phyloP scores from a whole-genome alignment of 1,284 basidiomycete species.

The Stygiomarasmius scandens region DNA sequence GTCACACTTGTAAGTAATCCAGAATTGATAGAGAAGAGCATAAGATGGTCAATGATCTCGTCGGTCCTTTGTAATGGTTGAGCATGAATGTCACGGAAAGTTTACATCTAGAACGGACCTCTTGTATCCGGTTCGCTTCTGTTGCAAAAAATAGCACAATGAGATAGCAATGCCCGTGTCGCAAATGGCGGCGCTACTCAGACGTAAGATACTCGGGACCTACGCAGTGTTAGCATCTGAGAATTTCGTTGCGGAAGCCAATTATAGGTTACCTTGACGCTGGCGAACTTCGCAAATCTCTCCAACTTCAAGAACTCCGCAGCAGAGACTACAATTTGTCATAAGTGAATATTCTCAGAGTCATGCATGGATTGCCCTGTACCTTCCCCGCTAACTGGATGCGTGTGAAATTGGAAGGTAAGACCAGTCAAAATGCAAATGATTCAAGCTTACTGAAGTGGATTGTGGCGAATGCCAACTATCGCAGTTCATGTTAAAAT shows the following conservation, averaged over 20 bases:
- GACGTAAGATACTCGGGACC: constrained; percentile 31
- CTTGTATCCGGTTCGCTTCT: constrained; percentile 34
- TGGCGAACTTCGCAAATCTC: constrained; percentile 23
- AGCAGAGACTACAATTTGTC: constrained; percentile 25
- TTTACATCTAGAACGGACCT: constrained; percentile 19
- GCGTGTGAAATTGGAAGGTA: background rate
- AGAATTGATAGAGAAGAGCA: constrained; percentile 34
- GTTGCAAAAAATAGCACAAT: constrained; percentile 31
- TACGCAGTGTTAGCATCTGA: constrained; percentile 9
- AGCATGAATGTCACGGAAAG: background rate
- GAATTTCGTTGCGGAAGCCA: too few species aligned
- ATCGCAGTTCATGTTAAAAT: background rate
- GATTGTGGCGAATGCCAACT: constrained; percentile 27
- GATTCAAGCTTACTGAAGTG: constrained; percentile 28
- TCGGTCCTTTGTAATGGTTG: constrained; percentile 25
- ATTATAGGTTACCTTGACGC: constrained; percentile 32
- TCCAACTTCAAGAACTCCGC: constrained; percentile 29
- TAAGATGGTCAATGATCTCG: constrained; percentile 34
- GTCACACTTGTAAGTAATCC: constrained; percentile 31
- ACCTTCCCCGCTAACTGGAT: constrained; percentile 33
- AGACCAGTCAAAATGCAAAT: background rate
- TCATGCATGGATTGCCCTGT: background rate
- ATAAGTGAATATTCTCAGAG: background rate
- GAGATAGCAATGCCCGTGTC: constrained; percentile 34
- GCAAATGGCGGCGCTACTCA: constrained; percentile 32